Percentiles rank a stretch among this genome's conserved stretches.
Evolutionary conservation across 192 early-diverging fungal genomes (phyloP).

Genomic region (Coemansia umbellata): DNA sequence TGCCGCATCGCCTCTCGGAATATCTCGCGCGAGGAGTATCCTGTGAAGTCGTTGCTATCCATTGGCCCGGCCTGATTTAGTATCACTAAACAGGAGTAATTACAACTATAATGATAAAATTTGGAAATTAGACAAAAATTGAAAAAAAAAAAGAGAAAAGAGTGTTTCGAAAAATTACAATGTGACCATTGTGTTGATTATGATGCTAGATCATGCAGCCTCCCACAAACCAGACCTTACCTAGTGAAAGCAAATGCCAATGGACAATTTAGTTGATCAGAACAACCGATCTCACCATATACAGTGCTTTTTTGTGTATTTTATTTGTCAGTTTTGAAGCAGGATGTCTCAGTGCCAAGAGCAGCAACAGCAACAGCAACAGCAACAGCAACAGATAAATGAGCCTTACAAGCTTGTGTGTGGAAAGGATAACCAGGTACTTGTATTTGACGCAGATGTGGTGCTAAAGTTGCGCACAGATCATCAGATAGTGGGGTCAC

Average conservation of each 20-base stretch:
- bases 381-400: not conserved
- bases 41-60: not conserved
- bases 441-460: slow-evolving; percentile 15
- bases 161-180: no score
- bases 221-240: no score
- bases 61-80: not conserved
- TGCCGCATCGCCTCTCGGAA: slow-evolving; percentile 1
- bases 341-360: no score
- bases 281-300: no score
- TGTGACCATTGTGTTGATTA: no score
- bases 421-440: slow-evolving; percentile 8
- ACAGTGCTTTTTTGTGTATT: no score
- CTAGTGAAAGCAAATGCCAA: no score
- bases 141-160: not conserved
- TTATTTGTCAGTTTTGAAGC: no score
- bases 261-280: no score
- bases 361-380: no score
- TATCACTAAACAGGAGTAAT: not conserved
- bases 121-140: not conserved
- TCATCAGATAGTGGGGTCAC: slow-evolving; percentile 61
- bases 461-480: slow-evolving; percentile 53
- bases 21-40: slow-evolving; percentile 1
- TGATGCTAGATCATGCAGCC: no score
- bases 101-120: not conserved
- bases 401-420: not conserved